Percentiles rank a stretch among this genome's conserved stretches.
These are phyloP conservation scores for Quercus phellos DNA, from an alignment of 331 rosid species.

Conservation along the genomic window DNA sequence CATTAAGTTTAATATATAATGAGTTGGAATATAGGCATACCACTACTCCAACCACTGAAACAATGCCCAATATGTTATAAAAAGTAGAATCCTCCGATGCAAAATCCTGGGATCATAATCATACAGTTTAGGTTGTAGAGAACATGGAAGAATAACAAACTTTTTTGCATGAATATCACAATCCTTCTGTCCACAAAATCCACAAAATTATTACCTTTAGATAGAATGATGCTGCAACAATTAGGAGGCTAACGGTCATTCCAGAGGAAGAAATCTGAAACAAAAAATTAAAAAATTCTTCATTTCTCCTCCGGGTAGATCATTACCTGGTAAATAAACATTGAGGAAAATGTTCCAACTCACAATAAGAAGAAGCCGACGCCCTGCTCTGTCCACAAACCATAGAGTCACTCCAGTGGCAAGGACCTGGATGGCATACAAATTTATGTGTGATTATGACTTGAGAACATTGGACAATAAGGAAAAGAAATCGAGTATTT, in stretches of 20 bases:
- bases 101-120: slow-evolving; percentile 41
- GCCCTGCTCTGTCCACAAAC: slow-evolving; percentile 84
- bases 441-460: slow-evolving; percentile 14
- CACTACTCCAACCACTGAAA: slow-evolving; percentile 78
- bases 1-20: neutral
- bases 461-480: slow-evolving; percentile 13
- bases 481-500: neutral
- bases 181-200: neutral
- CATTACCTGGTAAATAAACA: slow-evolving; percentile 3
- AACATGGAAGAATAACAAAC: slow-evolving; percentile 3
- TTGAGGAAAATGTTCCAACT: slow-evolving; percentile 23
- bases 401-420: slow-evolving; percentile 76
- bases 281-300: slow-evolving; percentile 2
- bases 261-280: slow-evolving; percentile 77
- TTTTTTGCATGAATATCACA: neutral
- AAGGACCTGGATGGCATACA: slow-evolving; percentile 51
- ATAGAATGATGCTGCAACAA: slow-evolving; percentile 67
- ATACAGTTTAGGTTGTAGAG: neutral
- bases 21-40: slow-evolving; percentile 43
- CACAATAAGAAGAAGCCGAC: slow-evolving; percentile 84
- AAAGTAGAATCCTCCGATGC: slow-evolving; percentile 36
- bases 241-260: slow-evolving; percentile 68
- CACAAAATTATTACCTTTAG: slow-evolving; percentile 49
- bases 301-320: slow-evolving; percentile 10
- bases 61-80: slow-evolving; percentile 40